phyloP scores from a whole-genome alignment of 2,329 filamentous ascomycete genomes.

The Fusarium newnesense region DNA sequence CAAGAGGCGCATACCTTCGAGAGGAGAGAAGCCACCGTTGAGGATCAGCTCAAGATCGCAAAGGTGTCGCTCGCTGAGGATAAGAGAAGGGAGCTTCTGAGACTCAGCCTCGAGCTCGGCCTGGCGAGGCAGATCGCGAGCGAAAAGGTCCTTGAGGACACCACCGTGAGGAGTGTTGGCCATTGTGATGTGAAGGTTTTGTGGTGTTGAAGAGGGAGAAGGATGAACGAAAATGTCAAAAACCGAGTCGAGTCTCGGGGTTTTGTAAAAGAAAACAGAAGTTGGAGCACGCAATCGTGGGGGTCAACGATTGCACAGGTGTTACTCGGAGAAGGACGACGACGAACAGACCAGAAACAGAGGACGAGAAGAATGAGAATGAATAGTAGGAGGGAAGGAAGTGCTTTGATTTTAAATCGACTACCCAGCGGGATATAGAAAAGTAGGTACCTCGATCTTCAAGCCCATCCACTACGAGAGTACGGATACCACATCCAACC shows the following conservation, averaged over 20 bases:
- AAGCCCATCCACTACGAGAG: conserved; percentile 30
- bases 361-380: conserved; percentile 14
- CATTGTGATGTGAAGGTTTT: conserved; percentile 56
- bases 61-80: conserved; percentile 91
- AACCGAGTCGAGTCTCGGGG: conserved; percentile 18
- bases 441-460: conserved; percentile 20
- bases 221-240: conserved; percentile 8
- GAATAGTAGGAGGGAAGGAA: conserved; percentile 17
- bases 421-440: conserved; percentile 10
- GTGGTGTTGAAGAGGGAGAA: conserved; percentile 2
- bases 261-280: conserved; percentile 25
- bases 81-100: conserved; percentile 84
- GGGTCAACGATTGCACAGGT: conserved; percentile 38
- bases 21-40: conserved; percentile 96
- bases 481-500: conserved; percentile 23
- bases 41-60: conserved; percentile 98
- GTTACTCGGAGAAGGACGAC: conserved; percentile 17
- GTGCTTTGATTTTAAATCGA: conserved; percentile 35
- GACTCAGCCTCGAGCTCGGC: conserved; percentile 84
- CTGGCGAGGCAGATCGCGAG: conserved; percentile 87
- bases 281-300: conserved; percentile 49
- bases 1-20: conserved; percentile 78
- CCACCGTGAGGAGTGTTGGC: conserved; percentile 85
- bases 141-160: conserved; percentile 96
- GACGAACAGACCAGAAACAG: conserved; percentile 21